phyloP scores from a whole-genome alignment of 768 basidiomycete genomes.

The Mycena epipterygia region DNA sequence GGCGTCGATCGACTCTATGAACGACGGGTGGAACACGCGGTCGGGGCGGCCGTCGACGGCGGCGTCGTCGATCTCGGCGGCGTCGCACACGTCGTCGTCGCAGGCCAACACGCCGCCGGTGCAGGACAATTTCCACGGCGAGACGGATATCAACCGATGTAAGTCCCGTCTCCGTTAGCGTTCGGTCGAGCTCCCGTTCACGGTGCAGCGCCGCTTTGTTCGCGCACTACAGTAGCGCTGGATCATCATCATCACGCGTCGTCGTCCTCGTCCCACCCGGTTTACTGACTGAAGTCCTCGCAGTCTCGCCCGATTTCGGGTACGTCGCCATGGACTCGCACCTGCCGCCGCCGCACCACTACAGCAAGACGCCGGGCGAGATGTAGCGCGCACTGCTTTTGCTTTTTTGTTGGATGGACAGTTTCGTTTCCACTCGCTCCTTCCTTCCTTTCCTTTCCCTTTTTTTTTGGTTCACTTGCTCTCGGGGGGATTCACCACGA shows the following conservation, averaged over 20 bases:
- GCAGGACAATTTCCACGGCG: constrained; percentile 73
- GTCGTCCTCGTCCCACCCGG: constrained; percentile 32
- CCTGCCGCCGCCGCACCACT: constrained; percentile 62
- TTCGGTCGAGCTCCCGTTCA: constrained; percentile 25
- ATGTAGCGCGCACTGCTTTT: constrained; percentile 49
- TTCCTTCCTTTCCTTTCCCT: constrained; percentile 30
- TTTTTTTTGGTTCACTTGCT: no score
- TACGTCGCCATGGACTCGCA: constrained; percentile 88
- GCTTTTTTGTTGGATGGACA: constrained; percentile 30
- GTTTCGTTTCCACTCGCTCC: constrained; percentile 21
- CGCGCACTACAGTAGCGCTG: constrained; percentile 39
- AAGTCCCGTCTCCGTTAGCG: constrained; percentile 56
- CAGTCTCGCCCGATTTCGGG: constrained; percentile 90
- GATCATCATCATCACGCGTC: constrained; percentile 17
- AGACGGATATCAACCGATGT: constrained; percentile 88
- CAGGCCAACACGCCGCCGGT: constrained; percentile 88
- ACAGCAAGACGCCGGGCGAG: constrained; percentile 70
- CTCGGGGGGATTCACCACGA: constrained; percentile 29
- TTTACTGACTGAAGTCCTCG: constrained; percentile 61
- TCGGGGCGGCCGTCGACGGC: constrained; percentile 81
- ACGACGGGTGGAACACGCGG: constrained; percentile 60
- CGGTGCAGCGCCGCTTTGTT: constrained; percentile 14
- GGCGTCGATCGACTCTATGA: constrained; percentile 59
- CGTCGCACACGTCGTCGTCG: constrained; percentile 82
- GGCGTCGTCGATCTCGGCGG: constrained; percentile 82